These are phyloP conservation scores for Calonectria naviculata DNA, from an alignment of 2,329 filamentous ascomycete genomes.

Conservation along the genomic window DNA sequence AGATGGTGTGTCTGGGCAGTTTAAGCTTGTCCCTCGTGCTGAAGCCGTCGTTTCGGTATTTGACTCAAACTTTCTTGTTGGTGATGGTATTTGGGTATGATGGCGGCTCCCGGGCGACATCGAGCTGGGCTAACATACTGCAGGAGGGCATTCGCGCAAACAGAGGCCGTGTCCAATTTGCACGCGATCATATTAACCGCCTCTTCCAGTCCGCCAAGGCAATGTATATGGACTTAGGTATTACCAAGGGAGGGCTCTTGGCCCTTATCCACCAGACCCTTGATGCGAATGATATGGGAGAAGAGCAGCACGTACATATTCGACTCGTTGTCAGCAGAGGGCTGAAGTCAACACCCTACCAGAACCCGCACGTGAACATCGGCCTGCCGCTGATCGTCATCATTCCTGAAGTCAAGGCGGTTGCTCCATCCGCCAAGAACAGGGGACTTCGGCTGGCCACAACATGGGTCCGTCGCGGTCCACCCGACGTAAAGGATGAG, in stretches of 20 bases:
- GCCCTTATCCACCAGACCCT: slow-evolving; percentile 37
- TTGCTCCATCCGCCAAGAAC: slow-evolving; percentile 32
- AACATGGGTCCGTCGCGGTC: slow-evolving; percentile 43
- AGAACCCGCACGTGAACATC: slow-evolving; percentile 42
- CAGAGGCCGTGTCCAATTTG: slow-evolving; percentile 39
- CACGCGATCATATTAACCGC: slow-evolving; percentile 40
- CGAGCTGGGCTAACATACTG: not conserved
- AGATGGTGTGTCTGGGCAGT: slow-evolving; percentile 37
- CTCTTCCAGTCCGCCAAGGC: slow-evolving; percentile 44
- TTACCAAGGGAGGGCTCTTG: slow-evolving; percentile 39
- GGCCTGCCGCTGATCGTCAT: slow-evolving; percentile 44
- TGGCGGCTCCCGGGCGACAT: rapidly evolving
- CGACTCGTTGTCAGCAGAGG: slow-evolving; percentile 43
- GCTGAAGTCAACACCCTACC: slow-evolving; percentile 41
- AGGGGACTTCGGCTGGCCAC: slow-evolving; percentile 40
- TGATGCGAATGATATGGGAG: slow-evolving; percentile 40
- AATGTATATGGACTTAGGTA: slow-evolving; percentile 43
- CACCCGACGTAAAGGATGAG: slow-evolving; percentile 45
- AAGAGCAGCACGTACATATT: slow-evolving; percentile 42
- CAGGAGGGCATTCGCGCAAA: slow-evolving; percentile 41
- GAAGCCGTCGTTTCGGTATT: slow-evolving; percentile 41
- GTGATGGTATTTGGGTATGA: slow-evolving; percentile 41
- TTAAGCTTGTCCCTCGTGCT: slow-evolving; percentile 34
- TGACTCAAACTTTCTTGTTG: slow-evolving; percentile 42
- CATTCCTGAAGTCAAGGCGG: slow-evolving; percentile 43